These are phyloP conservation scores for Thermothelomyces thermophilus DNA, from an alignment of 2,329 filamentous ascomycete genomes.

Conservation along the genomic window DNA sequence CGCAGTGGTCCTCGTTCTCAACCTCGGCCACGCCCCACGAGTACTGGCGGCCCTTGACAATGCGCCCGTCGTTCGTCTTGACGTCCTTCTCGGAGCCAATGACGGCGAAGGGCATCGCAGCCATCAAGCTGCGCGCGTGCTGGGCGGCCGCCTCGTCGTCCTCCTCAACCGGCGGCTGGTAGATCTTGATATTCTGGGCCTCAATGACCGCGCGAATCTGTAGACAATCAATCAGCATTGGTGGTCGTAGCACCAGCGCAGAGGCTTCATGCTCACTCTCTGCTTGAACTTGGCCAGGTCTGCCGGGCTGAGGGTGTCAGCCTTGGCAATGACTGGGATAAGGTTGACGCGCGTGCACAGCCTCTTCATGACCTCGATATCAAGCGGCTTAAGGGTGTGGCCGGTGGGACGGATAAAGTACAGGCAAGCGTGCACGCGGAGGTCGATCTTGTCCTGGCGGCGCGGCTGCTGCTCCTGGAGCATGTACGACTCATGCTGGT, in stretches of 20 bases:
- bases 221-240: slow-evolving; percentile 28
- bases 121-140: slow-evolving; percentile 90
- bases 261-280: slow-evolving; percentile 67
- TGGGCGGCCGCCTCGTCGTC: slow-evolving; percentile 94
- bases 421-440: slow-evolving; percentile 94
- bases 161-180: slow-evolving; percentile 95
- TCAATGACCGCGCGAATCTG: slow-evolving; percentile 94
- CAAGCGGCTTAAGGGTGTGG: slow-evolving; percentile 95
- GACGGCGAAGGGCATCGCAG: slow-evolving; percentile 96
- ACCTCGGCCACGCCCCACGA: slow-evolving; percentile 99
- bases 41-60: slow-evolving; percentile 98
- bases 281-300: slow-evolving; percentile 94
- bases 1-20: slow-evolving; percentile 99
- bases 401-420: slow-evolving; percentile 99
- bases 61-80: slow-evolving; percentile 89
- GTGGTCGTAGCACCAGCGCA: no score
- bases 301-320: slow-evolving; percentile 88
- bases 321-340: slow-evolving; percentile 97
- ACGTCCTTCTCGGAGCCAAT: slow-evolving; percentile 99
- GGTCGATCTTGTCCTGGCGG: slow-evolving; percentile 97
- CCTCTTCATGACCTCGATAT: slow-evolving; percentile 99
- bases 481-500: slow-evolving; percentile 99
- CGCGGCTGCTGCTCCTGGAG: slow-evolving; percentile 99
- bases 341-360: slow-evolving; percentile 96
- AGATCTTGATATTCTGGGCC: slow-evolving; percentile 99